These are phyloP conservation scores for Puccinia hordei DNA, from an alignment of 1,284 basidiomycete genomes.

Conservation along the genomic window DNA sequence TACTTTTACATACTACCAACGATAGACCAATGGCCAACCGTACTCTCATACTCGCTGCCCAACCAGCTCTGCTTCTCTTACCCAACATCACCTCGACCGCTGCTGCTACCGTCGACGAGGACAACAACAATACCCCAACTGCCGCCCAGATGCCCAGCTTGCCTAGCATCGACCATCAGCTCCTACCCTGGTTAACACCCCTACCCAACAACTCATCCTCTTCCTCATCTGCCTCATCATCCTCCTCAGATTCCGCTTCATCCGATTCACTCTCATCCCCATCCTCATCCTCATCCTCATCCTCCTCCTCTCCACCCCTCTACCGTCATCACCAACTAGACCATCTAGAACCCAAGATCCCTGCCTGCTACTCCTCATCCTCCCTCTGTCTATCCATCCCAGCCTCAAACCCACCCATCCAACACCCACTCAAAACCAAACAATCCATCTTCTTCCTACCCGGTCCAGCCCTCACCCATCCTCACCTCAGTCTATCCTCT, in stretches of 20 bases:
- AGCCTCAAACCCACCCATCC: not conserved
- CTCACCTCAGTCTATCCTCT: not conserved
- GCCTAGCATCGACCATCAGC: not conserved
- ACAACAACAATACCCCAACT: constrained; percentile 8
- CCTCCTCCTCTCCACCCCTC: constrained; percentile 17
- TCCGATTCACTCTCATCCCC: not conserved
- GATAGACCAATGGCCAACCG: too few species aligned
- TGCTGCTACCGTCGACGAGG: not conserved
- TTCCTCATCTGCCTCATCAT: not conserved
- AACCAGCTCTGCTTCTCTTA: not conserved
- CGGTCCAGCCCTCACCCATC: constrained; percentile 17
- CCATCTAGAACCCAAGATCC: not conserved
- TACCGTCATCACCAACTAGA: not conserved
- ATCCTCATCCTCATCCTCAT: constrained; percentile 16
- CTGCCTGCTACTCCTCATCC: not conserved
- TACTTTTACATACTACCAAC: too few species aligned
- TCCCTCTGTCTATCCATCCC: constrained; percentile 3
- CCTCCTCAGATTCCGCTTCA: not conserved
- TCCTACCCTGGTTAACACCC: not conserved
- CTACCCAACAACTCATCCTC: not conserved
- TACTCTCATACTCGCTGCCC: not conserved
- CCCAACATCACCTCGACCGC: too few species aligned
- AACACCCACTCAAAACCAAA: not conserved
- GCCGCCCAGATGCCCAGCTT: not conserved
- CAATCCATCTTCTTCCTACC: constrained; percentile 26